phyloP scores from a whole-genome alignment of 441 rosid species.

The Pelargonium australe region DNA sequence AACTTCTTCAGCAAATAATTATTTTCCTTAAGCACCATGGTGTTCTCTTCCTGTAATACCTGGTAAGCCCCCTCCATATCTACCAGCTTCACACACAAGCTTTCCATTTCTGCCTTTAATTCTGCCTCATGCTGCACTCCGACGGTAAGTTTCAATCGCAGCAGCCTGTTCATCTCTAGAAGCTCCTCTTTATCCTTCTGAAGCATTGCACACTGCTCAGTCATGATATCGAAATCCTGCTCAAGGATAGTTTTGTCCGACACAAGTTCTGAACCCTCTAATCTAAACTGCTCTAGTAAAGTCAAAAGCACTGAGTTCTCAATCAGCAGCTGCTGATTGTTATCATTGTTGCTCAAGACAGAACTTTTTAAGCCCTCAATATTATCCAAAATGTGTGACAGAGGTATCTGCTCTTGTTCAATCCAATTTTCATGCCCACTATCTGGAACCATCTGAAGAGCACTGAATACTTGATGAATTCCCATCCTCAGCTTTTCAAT shows the following conservation, averaged over 20 bases:
- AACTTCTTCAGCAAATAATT: conserved; percentile 39
- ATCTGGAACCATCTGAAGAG: conserved; percentile 47
- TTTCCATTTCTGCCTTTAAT: conserved; percentile 39
- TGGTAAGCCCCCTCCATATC: conserved; percentile 44
- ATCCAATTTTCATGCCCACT: conserved; percentile 26
- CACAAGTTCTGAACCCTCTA: conserved; percentile 39
- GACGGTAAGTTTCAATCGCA: conserved; percentile 40
- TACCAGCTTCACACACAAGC: conserved; percentile 31
- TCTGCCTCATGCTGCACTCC: conserved; percentile 43
- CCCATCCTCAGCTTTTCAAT: conserved; percentile 49
- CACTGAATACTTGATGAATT: conserved; percentile 45
- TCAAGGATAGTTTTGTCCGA: conserved; percentile 31
- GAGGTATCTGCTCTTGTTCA: conserved; percentile 30
- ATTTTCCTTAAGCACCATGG: conserved; percentile 40
- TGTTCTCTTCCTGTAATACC: conserved; percentile 46
- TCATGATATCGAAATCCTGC: conserved; percentile 33
- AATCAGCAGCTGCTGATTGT: conserved; percentile 43
- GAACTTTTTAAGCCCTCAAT: conserved; percentile 42
- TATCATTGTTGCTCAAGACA: conserved; percentile 40
- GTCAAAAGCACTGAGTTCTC: conserved; percentile 59
- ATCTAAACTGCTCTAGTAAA: conserved; percentile 35
- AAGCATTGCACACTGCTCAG: conserved; percentile 33
- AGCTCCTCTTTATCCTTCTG: conserved; percentile 44
- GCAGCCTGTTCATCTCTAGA: conserved; percentile 45
- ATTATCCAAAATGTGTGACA: conserved; percentile 40